Evolutionary conservation across 257 asterid genomes (phyloP).

Genomic region (Rubia yunnanensis): DNA sequence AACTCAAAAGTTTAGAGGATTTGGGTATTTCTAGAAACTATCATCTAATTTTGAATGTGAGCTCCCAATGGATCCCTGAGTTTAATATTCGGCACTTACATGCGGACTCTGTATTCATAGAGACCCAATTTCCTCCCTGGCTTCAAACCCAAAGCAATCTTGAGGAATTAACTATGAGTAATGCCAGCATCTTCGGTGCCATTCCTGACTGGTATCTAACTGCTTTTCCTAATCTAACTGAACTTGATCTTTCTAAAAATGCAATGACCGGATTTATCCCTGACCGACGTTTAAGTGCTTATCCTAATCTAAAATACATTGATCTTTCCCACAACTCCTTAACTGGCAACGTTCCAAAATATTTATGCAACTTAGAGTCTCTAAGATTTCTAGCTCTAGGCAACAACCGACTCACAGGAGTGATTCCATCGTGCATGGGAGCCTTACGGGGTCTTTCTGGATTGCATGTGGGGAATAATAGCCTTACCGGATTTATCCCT

Average conservation of each 20-base stretch:
- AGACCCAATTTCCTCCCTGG: constrained; percentile 11
- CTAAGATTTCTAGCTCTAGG: no score
- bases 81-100: constrained; percentile 4
- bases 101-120: constrained; percentile 5
- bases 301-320: no score
- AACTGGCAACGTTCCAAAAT: no score
- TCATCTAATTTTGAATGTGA: background rate
- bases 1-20: background rate
- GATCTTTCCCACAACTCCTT: no score
- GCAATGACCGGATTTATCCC: no score
- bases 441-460: no score
- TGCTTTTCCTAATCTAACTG: background rate
- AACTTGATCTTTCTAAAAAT: background rate
- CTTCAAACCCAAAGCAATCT: background rate
- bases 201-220: background rate
- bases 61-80: constrained; percentile 16
- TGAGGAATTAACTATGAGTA: background rate
- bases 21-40: constrained; percentile 7
- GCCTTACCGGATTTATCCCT: no score
- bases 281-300: no score
- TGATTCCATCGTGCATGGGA: no score
- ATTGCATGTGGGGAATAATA: no score
- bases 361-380: no score
- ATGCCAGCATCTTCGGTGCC: background rate
- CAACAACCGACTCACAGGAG: no score